Evolutionary conservation across 176 grass and related monocot species (phyloP).

Genomic region (Poa annua): DNA sequence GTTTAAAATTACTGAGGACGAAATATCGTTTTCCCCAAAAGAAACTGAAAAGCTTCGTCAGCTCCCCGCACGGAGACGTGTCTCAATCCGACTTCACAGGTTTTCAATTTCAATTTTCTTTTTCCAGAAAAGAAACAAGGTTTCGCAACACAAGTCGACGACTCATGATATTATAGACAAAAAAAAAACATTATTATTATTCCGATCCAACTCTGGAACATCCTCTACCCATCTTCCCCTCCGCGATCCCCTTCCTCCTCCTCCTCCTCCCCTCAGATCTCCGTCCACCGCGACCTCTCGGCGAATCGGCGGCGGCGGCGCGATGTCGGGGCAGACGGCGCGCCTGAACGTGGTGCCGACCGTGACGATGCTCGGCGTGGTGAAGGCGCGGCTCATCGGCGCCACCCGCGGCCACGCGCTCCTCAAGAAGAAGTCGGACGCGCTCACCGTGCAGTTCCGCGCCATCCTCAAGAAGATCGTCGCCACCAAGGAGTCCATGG

Average conservation of each 20-base stretch:
- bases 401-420: conserved; percentile 87
- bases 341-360: conserved; percentile 82
- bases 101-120: too few relatives aligned
- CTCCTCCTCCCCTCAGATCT: conserved; percentile 15
- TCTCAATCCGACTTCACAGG: too few relatives aligned
- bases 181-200: background rate
- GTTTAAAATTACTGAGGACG: too few relatives aligned
- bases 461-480: conserved; percentile 93
- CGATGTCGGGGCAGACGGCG: conserved; percentile 78
- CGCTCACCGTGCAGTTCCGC: conserved; percentile 83
- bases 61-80: too few relatives aligned
- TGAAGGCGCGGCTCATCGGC: conserved; percentile 85
- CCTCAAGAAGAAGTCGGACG: conserved; percentile 96
- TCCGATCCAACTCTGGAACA: background rate
- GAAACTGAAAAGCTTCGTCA: too few relatives aligned
- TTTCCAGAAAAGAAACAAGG: too few relatives aligned
- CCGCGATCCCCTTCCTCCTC: conserved; percentile 9
- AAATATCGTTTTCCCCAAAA: too few relatives aligned
- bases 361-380: conserved; percentile 79
- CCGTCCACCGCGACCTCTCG: background rate
- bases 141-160: too few relatives aligned
- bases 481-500: conserved; percentile 90
- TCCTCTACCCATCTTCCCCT: background rate
- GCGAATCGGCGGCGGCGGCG: conserved; percentile 25
- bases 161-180: too few relatives aligned